A percentile compares a stretch with the other conserved stretches of the same genome.
Conservation (phyloP, 495 filamentous ascomycete species). For the Xylaria nigripes region DNA sequence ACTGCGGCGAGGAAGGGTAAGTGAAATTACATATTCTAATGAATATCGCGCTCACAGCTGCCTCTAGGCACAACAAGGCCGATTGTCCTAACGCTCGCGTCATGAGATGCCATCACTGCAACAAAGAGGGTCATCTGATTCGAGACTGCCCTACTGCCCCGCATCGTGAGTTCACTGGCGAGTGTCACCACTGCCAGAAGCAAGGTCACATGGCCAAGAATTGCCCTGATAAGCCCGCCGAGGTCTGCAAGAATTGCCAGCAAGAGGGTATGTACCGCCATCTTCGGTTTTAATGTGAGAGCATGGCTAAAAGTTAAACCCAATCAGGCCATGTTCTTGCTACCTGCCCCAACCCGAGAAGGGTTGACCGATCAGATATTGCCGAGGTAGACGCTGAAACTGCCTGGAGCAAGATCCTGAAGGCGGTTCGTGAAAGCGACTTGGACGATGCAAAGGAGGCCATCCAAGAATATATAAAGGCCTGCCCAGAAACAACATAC, state of each 20-base stretch:
- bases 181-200: slow-evolving; percentile 68
- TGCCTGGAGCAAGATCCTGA: slow-evolving; percentile 61
- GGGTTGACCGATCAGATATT: slow-evolving; percentile 55
- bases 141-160: slow-evolving; percentile 53
- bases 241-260: slow-evolving; percentile 68
- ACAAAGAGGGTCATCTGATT: slow-evolving; percentile 54
- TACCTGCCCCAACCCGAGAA: slow-evolving; percentile 63
- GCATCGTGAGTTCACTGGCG: slow-evolving; percentile 35
- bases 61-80: slow-evolving; percentile 41
- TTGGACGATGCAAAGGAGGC: slow-evolving; percentile 68
- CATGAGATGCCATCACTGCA: slow-evolving; percentile 30
- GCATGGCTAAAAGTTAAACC: not conserved
- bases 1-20: slow-evolving; percentile 68
- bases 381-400: slow-evolving; percentile 51
- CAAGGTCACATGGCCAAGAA: slow-evolving; percentile 59
- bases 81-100: slow-evolving; percentile 41
- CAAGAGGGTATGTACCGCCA: slow-evolving; percentile 49
- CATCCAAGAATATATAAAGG: slow-evolving; percentile 66
- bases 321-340: slow-evolving; percentile 52
- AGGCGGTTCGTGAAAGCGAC: slow-evolving; percentile 56
- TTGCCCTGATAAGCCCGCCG: slow-evolving; percentile 59
- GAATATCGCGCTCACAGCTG: slow-evolving; percentile 14
- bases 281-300: not conserved
- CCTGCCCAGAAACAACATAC: slow-evolving; percentile 57
- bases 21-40: slow-evolving; percentile 8